Base-by-base conservation (phyloP, 352 stramenopile genomes). In the Phytopythium vexans region DNA sequence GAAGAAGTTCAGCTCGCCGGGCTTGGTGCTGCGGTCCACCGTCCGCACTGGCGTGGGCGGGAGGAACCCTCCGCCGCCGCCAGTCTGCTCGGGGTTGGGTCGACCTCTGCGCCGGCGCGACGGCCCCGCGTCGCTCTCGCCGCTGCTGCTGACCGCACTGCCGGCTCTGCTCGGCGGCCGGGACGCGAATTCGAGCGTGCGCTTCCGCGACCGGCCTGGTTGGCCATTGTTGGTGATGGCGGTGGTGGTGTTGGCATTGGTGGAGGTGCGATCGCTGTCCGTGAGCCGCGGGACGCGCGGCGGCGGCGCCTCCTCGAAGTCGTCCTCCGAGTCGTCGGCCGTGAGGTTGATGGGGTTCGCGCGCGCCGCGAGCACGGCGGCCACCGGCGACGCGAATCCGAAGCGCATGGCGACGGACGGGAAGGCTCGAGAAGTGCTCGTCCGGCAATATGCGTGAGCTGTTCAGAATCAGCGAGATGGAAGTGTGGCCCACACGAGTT, bases 1-100 rank as follows among this genome's bases (percentile, higher is more conserved):
- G 46, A 73, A 73, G 43, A 73, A 76, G 35, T 71, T 57, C 32
- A 71, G 60, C 4, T 10, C 6, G 21, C 21, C 21, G 21, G 21
- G 21, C 16, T 37, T 21, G 38, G 49, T 43, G 6, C 46, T 32
- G 10, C 45, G 39, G 12, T 41, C 32, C 34, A n/a, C 34, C 14
- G 43, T 52, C 34, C 35, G 47, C 47, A 52, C 35, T 7, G 47
- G 35, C 47, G 47, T 41, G 34, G 47, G 47, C 34, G 47, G 11
- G 5, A 15, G 8, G 47, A 52, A 52, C 32, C 47, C 27, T 15
- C 9, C 11, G 8, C 35, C 35, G 3, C 15, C 4, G 34, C 8
- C 15, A 27, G 1, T 27, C 21, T 27, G 35, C 32, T 16, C 5
- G 3, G 32, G 2, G 38, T 33, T 12, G 3, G 8, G 9, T 36